Evolutionary conservation across 257 asterid genomes (phyloP).

Genomic region (Penstemon newberryi): DNA sequence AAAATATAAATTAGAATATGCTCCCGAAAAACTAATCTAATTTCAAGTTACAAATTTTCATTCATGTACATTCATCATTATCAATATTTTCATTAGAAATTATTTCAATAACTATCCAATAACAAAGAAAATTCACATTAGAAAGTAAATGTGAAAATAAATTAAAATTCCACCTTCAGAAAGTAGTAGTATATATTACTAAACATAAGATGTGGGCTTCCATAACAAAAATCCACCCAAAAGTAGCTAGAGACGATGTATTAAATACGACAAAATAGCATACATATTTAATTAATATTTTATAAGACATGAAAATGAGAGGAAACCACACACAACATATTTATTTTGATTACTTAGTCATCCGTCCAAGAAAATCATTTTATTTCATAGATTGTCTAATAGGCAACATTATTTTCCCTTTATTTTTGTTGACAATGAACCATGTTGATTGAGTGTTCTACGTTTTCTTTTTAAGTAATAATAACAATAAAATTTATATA

Average conservation of each 20-base stretch:
- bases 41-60: slow-evolving; percentile 31
- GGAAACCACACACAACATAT: slow-evolving; percentile 31
- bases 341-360: slow-evolving; percentile 30
- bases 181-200: not conserved
- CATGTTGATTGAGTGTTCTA: no score
- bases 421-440: no score
- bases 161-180: slow-evolving; percentile 24
- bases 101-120: no score
- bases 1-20: not conserved
- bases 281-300: slow-evolving; percentile 13
- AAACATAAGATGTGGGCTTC: slow-evolving; percentile 26
- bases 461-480: no score
- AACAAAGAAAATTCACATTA: no score
- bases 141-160: not conserved
- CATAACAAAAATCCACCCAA: slow-evolving; percentile 8
- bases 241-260: slow-evolving; percentile 19
- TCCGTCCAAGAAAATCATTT: not conserved
- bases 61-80: not conserved
- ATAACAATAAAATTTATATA: no score
- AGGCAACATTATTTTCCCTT: no score
- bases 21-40: not conserved
- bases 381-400: no score
- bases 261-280: slow-evolving; percentile 34
- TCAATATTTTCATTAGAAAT: no score
- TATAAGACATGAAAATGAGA: slow-evolving; percentile 30